Base-by-base conservation (phyloP, 345 rosid species). In the Iberis pinnata region DNA sequence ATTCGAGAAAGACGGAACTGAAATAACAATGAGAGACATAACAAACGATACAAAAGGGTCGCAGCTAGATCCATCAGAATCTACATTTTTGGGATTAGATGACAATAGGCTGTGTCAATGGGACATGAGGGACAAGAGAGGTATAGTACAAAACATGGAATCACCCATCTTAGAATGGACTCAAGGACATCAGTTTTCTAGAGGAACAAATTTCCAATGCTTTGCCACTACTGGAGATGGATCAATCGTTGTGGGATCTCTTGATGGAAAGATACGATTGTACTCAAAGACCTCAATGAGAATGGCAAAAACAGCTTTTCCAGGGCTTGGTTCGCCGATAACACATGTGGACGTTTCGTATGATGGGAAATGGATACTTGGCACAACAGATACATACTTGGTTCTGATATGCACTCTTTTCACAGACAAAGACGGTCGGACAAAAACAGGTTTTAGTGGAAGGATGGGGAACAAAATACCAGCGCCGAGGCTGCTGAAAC, bases 151-250 rank as follows among this genome's bases (percentile, higher is more conserved):
- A 82, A 69, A 80, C 57, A 75, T 84, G 12, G 76, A 44, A 7
- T 82, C 96, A 0, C 92, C 96, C 1, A 81, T 84, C 55, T 73
- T 90, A 78, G 70, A 82, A 40, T 90, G 96, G 95, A 74, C 77
- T 49, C 96, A 84, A 60, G 96, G 98, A 52, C 96, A 87, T 64
- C 98, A 87, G 70, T 90, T 87, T 64, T 79, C 98, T 0, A 76
- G 95, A 72, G 98, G 96, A 49, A 87, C 96, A 6, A 84, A 90
- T 63, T 90, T 90, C 63, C 95, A 84, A 73, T 84, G 98, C 80
- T 90, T 90, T 68, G 98, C 98, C 0, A 80, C 77, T 53, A 76
- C 92, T 0, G 96, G 98, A 11, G 96, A 84, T 64, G 98, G 98
- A 10, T 90, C 95, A 0, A 90, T 87, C 43, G 92, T 87, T 35